phyloP scores from a whole-genome alignment of 805 yeast species.

The Lipomyces mesembrius region DNA sequence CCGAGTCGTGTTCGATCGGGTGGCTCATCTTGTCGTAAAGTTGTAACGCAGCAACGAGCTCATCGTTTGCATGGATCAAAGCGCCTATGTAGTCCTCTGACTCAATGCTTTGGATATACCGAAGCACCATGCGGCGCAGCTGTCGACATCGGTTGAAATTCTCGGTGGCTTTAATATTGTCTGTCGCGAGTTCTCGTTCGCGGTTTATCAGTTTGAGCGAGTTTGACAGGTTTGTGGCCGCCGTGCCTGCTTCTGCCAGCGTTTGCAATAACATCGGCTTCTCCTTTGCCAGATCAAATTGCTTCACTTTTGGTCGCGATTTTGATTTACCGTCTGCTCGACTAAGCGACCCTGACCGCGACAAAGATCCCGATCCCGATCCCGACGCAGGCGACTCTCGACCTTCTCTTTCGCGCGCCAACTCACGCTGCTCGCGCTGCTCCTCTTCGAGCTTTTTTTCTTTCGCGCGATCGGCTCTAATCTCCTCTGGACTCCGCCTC shows the following conservation, averaged over 20 bases:
- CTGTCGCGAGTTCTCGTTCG: conserved; percentile 59
- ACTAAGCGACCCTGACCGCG: conserved; percentile 9
- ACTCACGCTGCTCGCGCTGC: conserved; percentile 5
- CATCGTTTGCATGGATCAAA: conserved; percentile 86
- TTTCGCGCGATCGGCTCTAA: conserved; percentile 6
- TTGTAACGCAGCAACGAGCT: conserved; percentile 73
- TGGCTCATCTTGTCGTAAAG: conserved; percentile 64
- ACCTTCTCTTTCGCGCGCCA: conserved; percentile 2
- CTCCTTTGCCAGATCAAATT: conserved; percentile 58
- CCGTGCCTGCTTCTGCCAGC: conserved; percentile 75
- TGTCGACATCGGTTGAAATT: conserved; percentile 76
- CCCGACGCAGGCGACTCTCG: neutral
- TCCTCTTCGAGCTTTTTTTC: conserved; percentile 11
- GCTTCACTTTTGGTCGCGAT: conserved; percentile 1
- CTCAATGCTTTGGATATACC: conserved; percentile 82
- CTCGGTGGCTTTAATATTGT: conserved; percentile 62
- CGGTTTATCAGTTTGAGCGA: conserved; percentile 53
- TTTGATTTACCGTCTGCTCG: neutral
- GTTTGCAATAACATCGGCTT: conserved; percentile 69
- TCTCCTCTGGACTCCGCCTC: neutral
- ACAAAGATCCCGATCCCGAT: neutral
- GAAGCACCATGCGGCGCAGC: conserved; percentile 74
- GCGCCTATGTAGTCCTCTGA: conserved; percentile 88
- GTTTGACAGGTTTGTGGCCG: conserved; percentile 72
- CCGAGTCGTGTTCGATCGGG: conserved; percentile 51